Base-by-base conservation (phyloP, 805 yeast genomes). In the Metschnikowia continentalis region DNA sequence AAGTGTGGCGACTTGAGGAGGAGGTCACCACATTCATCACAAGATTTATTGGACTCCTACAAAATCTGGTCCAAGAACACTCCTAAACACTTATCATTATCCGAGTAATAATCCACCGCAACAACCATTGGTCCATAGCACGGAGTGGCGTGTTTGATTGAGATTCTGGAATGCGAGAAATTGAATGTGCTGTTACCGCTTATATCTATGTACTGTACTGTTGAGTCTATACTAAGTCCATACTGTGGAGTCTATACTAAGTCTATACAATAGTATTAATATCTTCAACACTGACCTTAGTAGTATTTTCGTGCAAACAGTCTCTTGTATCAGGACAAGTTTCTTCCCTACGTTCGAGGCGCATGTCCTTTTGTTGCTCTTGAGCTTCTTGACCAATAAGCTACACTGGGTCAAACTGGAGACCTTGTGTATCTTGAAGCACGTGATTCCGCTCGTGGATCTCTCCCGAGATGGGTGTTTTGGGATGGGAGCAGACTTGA, bases 401-500 rank as follows among this genome's bases (percentile, higher is more conserved):
- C 78, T 79, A 1, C 73, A 78, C 0, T 90, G 96, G 96, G 82
- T 95, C 2, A 86, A 88, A 57, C 62, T 77, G 10, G 96, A 92
- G 65, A 81, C 94, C 0, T 76, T 95, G 81, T 85, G 82, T 47
- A 68, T 90, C 1, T 75, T 94, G 56, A 84, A 86, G 59, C 80
- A 82, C 44, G 66, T 94, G 6, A 78, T 95, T 54, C 91, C 96
- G 1, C 74, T 80, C 52, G 84, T 90, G 14, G 91, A 94, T 61
- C 71, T 91, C 48, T 83, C 81, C 42, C 72, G 85, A 35, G 88
- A 86, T 17, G 96, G 86, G 60, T 90, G 90, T 63, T 77, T 80
- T 30, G 95, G 96, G 1, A 85, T 90, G 36, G 99, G 99, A 4
- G 98, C 99, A 0, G 99, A 94, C 63, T 72, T 94, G 48, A 88